Percentiles rank a stretch among this genome's conserved stretches.
These are phyloP conservation scores for Nemania sp. DNA, from an alignment of 2,329 filamentous ascomycete genomes.

Conservation along the genomic window DNA sequence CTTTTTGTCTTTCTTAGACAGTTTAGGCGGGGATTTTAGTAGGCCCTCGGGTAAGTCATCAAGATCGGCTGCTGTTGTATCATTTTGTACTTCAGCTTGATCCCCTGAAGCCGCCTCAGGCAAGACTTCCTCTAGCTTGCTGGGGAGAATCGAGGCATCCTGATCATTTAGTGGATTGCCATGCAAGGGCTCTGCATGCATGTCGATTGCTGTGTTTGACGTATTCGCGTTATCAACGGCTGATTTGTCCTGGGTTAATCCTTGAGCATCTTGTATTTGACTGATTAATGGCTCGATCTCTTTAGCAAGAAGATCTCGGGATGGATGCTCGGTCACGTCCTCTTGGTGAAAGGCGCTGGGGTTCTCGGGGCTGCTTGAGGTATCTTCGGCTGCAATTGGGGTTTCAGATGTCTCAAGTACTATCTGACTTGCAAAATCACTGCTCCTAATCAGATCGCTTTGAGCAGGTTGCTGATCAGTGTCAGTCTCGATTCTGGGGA, in stretches of 20 bases:
- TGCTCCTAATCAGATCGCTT: not conserved
- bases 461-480: constrained; percentile 4
- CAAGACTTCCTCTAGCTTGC: constrained; percentile 4
- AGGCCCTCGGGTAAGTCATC: constrained; percentile 36
- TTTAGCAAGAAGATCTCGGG: not conserved
- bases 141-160: constrained; percentile 22
- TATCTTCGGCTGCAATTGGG: not conserved
- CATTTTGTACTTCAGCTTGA: constrained; percentile 7
- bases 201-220: not conserved
- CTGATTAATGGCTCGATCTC: not conserved
- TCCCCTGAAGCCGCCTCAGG: not conserved
- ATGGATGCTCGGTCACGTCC: not conserved
- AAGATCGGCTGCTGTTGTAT: constrained; percentile 2
- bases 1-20: constrained; percentile 51
- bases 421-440: constrained; percentile 2
- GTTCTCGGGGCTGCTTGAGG: not conserved
- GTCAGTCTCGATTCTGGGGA: constrained; percentile 25
- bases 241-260: constrained; percentile 2
- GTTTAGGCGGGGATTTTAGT: constrained; percentile 45
- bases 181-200: not conserved
- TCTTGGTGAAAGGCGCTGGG: not conserved
- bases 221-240: not conserved
- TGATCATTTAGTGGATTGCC: not conserved
- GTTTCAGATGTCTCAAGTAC: constrained; percentile 3
- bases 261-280: constrained; percentile 11